phyloP scores from a whole-genome alignment of 306 rosid genomes.

The Vachellia collinsii region DNA sequence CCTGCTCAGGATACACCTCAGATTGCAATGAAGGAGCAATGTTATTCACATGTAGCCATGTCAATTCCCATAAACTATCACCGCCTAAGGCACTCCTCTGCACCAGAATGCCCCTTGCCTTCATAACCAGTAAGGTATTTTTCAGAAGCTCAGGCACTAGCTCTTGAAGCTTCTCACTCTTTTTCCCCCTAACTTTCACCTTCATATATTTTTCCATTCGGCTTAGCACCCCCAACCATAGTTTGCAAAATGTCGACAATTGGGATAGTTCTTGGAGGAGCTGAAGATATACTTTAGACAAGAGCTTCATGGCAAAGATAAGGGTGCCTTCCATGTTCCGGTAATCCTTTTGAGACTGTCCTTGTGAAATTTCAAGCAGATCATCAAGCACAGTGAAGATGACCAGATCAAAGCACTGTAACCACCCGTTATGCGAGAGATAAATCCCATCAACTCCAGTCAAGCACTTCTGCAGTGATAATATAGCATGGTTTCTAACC shows the following conservation, averaged over 20 bases:
- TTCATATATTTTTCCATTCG: constrained; percentile 92
- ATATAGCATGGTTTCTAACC: constrained; percentile 89
- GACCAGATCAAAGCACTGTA: constrained; percentile 85
- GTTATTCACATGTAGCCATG: constrained; percentile 92
- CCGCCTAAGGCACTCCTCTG: constrained; percentile 91
- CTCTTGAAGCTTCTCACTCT: constrained; percentile 90
- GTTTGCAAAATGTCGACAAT: constrained; percentile 84
- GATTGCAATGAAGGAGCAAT: constrained; percentile 81
- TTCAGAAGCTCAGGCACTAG: constrained; percentile 86
- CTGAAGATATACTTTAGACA: constrained; percentile 84
- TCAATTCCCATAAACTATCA: constrained; percentile 95
- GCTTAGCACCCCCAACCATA: constrained; percentile 92
- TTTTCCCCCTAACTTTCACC: constrained; percentile 83
- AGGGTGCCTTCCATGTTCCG: constrained; percentile 99
- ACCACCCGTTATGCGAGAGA: constrained; percentile 66
- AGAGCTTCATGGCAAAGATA: constrained; percentile 79
- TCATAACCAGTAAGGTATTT: constrained; percentile 81
- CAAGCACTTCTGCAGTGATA: constrained; percentile 81
- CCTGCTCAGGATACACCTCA: constrained; percentile 88
- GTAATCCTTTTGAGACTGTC: constrained; percentile 85
- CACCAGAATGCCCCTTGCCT: constrained; percentile 68
- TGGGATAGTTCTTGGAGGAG: constrained; percentile 77
- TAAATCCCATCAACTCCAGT: constrained; percentile 72
- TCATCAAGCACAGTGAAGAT: constrained; percentile 97
- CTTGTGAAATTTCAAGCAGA: constrained; percentile 91